Base-by-base conservation (phyloP, 805 yeast species). In the Naumovozyma castellii region DNA sequence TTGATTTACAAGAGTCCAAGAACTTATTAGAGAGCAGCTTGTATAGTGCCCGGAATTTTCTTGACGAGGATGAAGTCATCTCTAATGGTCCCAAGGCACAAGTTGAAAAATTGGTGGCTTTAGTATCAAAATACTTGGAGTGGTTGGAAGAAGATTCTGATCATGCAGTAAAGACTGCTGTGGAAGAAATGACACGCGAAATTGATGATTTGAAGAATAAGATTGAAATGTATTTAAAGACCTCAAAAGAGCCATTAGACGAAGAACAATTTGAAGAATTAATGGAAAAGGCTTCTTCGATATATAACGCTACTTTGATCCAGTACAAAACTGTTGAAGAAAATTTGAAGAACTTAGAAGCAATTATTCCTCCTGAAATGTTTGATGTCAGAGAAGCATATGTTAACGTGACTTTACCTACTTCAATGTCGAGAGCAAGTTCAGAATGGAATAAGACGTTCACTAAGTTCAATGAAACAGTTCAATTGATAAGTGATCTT, bases 111-210 rank as follows among this genome's bases (percentile, higher is more conserved):
- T 59, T 71, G 8, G 46, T 64, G 1, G 41, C 49, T 0, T 45
- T 64, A 4, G 73, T 80, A 3, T 41, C 65, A 13, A 77, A 74
- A 9, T 61, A 67, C 18, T 62, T 83, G 35, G 90, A 81, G 43
- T 85, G 95, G 95, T 64, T 86, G 30, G 94, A 85, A 37, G 76
- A 73, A 50, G 86, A 77, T 14, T 70, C 84, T 29, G 82, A 73
- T 39, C 34, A 63, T 17, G 72, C 83, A 1, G 46, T 58, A 0
- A 35, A 61, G 10, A 27, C 15, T 16, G 34, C 40, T 22, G 31
- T 47, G 15, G 34, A 37, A 16, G 33, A 38, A 18, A 41, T 33
- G 28, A 38, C 36, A 20, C 34, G 43, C 1, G 44, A 42, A 9
- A 44, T 66, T 3, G 46, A 57, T 6, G 46, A 42, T 0, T 45